These are phyloP conservation scores for Trichoderma semiorbis DNA, from an alignment of 2,329 filamentous ascomycete genomes.

Conservation along the genomic window DNA sequence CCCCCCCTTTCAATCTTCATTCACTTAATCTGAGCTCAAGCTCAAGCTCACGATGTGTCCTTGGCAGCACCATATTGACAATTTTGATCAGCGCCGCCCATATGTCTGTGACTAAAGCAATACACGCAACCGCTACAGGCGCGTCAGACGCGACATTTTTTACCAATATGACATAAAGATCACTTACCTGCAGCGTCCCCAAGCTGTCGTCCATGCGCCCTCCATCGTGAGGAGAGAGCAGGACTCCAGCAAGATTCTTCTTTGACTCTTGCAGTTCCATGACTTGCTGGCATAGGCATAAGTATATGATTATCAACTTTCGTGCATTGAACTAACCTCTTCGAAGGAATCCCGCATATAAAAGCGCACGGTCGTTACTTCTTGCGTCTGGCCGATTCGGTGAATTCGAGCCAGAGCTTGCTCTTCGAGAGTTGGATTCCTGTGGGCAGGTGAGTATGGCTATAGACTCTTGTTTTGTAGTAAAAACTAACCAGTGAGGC, in stretches of 20 bases:
- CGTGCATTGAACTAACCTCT: background rate
- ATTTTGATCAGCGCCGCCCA: background rate
- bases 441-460: background rate
- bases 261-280: background rate
- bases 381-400: background rate
- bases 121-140: background rate
- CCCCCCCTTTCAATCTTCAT: background rate
- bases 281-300: background rate
- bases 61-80: background rate
- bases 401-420: background rate
- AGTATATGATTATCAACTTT: background rate
- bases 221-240: background rate
- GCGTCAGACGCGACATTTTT: background rate
- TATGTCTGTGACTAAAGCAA: background rate
- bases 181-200: background rate
- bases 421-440: background rate
- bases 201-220: background rate
- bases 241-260: background rate
- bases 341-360: background rate
- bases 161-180: background rate
- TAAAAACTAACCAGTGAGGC: background rate
- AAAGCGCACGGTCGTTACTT: background rate
- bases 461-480: background rate
- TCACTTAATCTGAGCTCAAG: background rate
- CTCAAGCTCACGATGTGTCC: background rate